Evolutionary conservation across 345 rosid genomes (phyloP).

Genomic region (Salix purpurea): DNA sequence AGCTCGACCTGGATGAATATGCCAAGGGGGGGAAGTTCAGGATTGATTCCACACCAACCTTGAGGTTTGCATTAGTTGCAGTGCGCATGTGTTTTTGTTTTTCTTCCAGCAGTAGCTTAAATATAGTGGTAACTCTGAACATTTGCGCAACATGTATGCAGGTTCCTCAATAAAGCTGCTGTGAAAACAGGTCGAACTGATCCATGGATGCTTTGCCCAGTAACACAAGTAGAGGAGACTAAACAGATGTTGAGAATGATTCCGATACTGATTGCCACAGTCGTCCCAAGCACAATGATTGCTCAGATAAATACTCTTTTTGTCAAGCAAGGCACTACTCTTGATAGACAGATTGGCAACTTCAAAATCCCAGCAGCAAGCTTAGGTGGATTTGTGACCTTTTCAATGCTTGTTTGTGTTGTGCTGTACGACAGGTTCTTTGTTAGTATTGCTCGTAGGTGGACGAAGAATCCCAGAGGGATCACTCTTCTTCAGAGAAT

Average conservation of each 20-base stretch:
- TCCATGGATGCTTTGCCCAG: conserved; percentile 66
- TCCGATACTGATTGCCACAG: conserved; percentile 60
- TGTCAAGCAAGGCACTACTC: conserved; percentile 89
- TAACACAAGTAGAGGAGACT: conserved; percentile 91
- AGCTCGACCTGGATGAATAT: conserved; percentile 54
- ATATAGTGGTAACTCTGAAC: not conserved
- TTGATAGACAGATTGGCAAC: conserved; percentile 50
- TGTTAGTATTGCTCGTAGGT: conserved; percentile 33
- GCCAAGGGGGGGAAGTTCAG: conserved; percentile 44
- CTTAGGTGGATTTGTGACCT: conserved; percentile 52
- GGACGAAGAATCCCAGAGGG: conserved; percentile 71
- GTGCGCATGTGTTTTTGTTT: not conserved
- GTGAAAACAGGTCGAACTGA: conserved; percentile 47
- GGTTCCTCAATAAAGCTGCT: conserved; percentile 69
- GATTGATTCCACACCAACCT: conserved; percentile 52
- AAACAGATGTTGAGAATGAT: conserved; percentile 90
- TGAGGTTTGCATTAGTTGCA: conserved; percentile 38
- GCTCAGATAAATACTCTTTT: conserved; percentile 78
- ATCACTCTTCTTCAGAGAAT: conserved; percentile 71
- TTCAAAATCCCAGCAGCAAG: conserved; percentile 71
- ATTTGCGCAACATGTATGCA: conserved; percentile 13
- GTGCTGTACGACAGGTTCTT: conserved; percentile 60
- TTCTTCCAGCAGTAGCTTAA: not conserved
- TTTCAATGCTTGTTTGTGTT: conserved; percentile 57
- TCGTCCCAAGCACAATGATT: conserved; percentile 75